Evolutionary conservation across 2,329 filamentous ascomycete species (phyloP), one percentile per base, ranked within the genome.

Genomic region (Ophiocordyceps robertsii): DNA sequence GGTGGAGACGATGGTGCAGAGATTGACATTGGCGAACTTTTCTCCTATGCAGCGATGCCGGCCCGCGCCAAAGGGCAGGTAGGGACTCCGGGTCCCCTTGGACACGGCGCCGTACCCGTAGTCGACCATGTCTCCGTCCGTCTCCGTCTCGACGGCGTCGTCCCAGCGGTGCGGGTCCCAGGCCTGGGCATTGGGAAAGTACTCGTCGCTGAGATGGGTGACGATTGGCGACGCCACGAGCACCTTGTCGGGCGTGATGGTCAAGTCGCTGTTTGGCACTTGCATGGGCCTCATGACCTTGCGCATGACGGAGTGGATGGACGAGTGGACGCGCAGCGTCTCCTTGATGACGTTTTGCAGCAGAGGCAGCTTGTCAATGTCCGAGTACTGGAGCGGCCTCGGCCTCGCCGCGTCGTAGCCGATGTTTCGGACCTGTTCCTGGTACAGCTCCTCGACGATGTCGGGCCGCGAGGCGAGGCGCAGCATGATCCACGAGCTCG

Each of bases 151-250:
- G 43, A 75, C 76, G 44, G 73, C 77, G 48, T 75, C 71, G 52
- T 87, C 79, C 90, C 90, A 96, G 44, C 90, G 82, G 65, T 92
- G 86, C 39, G 90, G 90, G 57, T 95, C 82, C 89, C 90, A 96
- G 41, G 73, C 61, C 19, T 82, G 65, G 7, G 89, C 83, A 52
- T 94, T 76, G 17, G 87, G 84, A 71, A 96, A 96, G 68, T 82
- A 84, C 17, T 76, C 67, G 46, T 84, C 80, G 43, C 79, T 72
- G 40, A 82, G 81, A 17, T 84, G 84, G 49, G 92, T 84, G 49
- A 86, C 87, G 1, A 27, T 27, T 3, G 24, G 24, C 24, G 89
- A 87, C 2, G 89, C 86, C 33, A 89, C 80, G 50, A 96, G 78
- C 37, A 96, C 77, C 32, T 75, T 79, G 66, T 94, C 87, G 37